Percentiles rank a stretch among this genome's conserved stretches.
These are phyloP conservation scores for Fusarium sp. DNA, from an alignment of 2,329 filamentous ascomycete genomes.

Conservation along the genomic window DNA sequence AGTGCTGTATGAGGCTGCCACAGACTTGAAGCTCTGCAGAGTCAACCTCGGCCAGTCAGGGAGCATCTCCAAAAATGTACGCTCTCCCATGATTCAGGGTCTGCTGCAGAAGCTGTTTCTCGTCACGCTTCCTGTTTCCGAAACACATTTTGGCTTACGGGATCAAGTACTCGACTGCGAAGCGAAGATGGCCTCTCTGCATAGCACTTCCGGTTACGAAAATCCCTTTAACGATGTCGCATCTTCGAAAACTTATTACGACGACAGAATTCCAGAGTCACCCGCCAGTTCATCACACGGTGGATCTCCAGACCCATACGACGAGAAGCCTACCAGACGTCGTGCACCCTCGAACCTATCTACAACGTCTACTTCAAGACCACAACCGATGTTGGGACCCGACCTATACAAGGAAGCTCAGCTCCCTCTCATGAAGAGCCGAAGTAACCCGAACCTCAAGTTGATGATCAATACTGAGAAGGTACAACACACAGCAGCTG, in stretches of 20 bases:
- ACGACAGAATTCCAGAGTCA: background rate
- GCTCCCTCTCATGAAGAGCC: background rate
- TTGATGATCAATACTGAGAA: background rate
- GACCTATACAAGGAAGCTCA: background rate
- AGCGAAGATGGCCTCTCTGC: background rate
- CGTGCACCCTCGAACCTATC: background rate
- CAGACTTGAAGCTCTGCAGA: background rate
- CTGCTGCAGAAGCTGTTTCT: background rate
- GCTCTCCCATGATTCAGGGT: background rate
- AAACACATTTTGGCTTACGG: background rate
- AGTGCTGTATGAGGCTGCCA: background rate
- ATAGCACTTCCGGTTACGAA: background rate
- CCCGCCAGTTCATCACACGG: no score
- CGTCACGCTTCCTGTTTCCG: background rate
- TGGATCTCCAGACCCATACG: background rate
- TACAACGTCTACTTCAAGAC: background rate
- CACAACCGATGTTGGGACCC: background rate
- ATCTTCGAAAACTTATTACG: background rate
- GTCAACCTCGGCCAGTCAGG: background rate
- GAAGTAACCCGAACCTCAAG: background rate
- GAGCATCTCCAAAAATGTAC: background rate
- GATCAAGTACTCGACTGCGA: background rate
- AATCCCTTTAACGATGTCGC: background rate
- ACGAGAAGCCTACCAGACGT: background rate
- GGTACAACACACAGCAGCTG: accelerated